Percentiles rank a stretch among this genome's conserved stretches.
Conservation (phyloP, 2,329 filamentous ascomycete species). For the Xylariaceae sp. region DNA sequence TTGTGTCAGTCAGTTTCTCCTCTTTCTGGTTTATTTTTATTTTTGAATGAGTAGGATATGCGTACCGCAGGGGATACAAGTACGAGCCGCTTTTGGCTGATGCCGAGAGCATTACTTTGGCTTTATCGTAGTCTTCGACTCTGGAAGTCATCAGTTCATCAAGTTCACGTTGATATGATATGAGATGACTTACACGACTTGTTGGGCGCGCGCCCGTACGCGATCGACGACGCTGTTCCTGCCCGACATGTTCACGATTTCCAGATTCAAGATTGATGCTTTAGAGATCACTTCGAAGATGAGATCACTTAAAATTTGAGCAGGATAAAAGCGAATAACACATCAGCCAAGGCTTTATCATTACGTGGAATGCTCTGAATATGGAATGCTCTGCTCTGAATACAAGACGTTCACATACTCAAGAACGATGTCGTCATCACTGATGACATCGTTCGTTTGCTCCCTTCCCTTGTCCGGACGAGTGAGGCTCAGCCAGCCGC, state of each 20-base stretch:
- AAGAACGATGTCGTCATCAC: not conserved
- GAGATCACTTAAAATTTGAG: too few relatives aligned
- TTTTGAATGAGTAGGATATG: not conserved
- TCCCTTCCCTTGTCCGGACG: not conserved
- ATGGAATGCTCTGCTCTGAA: not conserved
- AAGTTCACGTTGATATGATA: not conserved
- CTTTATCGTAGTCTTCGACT: slow-evolving; percentile 65
- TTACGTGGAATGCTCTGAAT: not conserved
- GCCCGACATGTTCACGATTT: slow-evolving; percentile 22
- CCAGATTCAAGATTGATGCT: not conserved
- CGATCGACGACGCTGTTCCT: slow-evolving; percentile 20
- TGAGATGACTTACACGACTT: slow-evolving; percentile 42
- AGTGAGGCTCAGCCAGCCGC: not conserved
- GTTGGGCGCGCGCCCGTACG: slow-evolving; percentile 43
- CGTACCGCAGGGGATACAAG: slow-evolving; percentile 72
- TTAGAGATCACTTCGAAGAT: not conserved
- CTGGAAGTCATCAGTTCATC: slow-evolving; percentile 34
- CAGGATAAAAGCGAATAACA: not conserved
- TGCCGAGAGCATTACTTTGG: slow-evolving; percentile 58
- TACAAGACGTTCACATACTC: not conserved
- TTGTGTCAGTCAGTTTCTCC: not conserved
- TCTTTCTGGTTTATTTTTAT: too few relatives aligned
- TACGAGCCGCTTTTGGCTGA: slow-evolving; percentile 74
- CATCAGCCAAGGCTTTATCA: not conserved
- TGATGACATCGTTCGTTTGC: not conserved